Percentiles rank a stretch among this genome's conserved stretches.
Evolutionary conservation across 1,284 basidiomycete genomes (phyloP).

Genomic region (Cystobasidium pallidum): DNA sequence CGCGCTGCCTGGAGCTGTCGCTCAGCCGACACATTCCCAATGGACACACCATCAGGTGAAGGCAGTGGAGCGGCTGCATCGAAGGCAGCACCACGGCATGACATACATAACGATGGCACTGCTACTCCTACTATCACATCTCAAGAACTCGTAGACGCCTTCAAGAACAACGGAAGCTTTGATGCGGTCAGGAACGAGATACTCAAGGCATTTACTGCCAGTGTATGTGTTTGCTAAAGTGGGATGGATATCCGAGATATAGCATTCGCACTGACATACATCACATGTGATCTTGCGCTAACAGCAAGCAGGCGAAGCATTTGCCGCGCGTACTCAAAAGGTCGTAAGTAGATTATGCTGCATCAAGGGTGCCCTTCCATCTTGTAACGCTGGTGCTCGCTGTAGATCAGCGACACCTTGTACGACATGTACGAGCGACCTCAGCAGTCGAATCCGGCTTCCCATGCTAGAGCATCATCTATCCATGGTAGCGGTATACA

Average conservation of each 20-base stretch:
- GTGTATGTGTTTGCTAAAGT: conserved; percentile 7
- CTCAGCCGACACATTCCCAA: not conserved
- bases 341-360: conserved; percentile 4
- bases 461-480: not conserved
- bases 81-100: not conserved
- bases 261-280: not conserved
- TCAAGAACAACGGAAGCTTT: conserved; percentile 31
- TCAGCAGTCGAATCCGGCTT: not conserved
- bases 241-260: not conserved
- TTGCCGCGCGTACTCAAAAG: conserved; percentile 14
- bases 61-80: not conserved
- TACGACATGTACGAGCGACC: conserved; percentile 12
- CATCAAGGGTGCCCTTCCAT: not conserved
- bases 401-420: conserved; percentile 10
- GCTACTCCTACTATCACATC: not conserved
- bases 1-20: not conserved
- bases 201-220: conserved; percentile 16
- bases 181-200: conserved; percentile 27
- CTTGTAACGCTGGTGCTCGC: not conserved
- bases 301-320: conserved; percentile 29
- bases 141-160: conserved; percentile 37
- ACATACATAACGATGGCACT: not conserved
- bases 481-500: not conserved
- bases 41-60: conserved; percentile 2
- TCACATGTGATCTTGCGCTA: not conserved